Evolutionary conservation across 116 monocot genomes (phyloP).

Genomic region (Iris pallida): DNA sequence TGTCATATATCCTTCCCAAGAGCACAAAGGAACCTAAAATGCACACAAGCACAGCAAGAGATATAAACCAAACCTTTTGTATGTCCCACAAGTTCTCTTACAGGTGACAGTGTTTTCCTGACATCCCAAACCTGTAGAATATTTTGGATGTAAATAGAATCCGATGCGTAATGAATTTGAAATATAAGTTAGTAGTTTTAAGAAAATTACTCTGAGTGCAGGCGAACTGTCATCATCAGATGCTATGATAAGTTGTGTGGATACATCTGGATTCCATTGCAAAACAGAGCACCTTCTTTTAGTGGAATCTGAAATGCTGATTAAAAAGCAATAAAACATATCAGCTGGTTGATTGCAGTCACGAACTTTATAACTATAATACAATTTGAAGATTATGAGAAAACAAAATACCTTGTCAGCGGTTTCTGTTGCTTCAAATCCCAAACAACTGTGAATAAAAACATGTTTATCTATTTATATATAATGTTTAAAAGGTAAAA

Average conservation of each 20-base stretch:
- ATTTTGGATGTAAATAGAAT: neutral
- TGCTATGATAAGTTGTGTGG: constrained; percentile 84
- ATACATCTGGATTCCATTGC: constrained; percentile 98
- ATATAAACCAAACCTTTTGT: constrained; percentile 55
- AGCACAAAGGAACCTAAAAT: neutral
- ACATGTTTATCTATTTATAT: neutral
- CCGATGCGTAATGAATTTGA: neutral
- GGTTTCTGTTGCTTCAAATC: constrained; percentile 84
- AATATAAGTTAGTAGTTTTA: neutral
- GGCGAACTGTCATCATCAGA: constrained; percentile 91
- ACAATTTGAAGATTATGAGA: neutral
- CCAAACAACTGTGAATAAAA: constrained; percentile 73
- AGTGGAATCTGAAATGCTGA: constrained; percentile 83
- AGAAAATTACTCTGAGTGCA: constrained; percentile 60
- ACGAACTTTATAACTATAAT: neutral
- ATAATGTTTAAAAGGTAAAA: constrained; percentile 3
- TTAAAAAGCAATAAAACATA: constrained; percentile 6
- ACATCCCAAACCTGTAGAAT: constrained; percentile 91
- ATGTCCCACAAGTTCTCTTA: constrained; percentile 91
- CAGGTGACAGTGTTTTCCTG: constrained; percentile 85
- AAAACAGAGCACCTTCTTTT: constrained; percentile 88
- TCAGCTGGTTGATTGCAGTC: neutral
- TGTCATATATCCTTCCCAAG: neutral
- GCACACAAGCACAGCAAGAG: neutral
- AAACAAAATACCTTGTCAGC: constrained; percentile 56